These are phyloP conservation scores for Anisodus tanguticus DNA, from an alignment of 257 asterid species.

Conservation along the genomic window DNA sequence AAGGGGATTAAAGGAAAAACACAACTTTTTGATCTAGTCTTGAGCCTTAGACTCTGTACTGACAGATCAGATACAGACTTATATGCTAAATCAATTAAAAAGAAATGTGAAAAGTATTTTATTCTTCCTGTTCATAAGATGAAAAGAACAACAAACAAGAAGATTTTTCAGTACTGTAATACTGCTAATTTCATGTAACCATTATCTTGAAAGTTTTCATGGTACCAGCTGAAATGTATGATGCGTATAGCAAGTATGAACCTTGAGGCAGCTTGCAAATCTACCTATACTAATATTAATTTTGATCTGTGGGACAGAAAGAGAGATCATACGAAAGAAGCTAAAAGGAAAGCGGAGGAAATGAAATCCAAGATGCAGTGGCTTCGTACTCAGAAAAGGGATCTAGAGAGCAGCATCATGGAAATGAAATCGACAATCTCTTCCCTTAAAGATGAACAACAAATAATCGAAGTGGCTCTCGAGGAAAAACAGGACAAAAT, in stretches of 20 bases:
- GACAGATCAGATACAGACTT: not conserved
- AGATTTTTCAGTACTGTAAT: not conserved
- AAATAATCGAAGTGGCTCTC: slow-evolving; percentile 45
- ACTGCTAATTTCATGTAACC: not conserved
- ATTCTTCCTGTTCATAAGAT: not conserved
- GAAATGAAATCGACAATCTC: slow-evolving; percentile 71
- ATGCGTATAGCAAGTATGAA: not conserved
- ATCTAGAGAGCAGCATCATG: slow-evolving; percentile 45
- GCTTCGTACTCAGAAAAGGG: slow-evolving; percentile 55
- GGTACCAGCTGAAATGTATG: not conserved
- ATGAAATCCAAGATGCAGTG: slow-evolving; percentile 52
- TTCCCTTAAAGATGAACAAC: slow-evolving; percentile 66
- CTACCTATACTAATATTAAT: not conserved
- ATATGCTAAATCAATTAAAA: not conserved
- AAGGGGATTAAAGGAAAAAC: not conserved
- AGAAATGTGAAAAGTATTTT: not conserved
- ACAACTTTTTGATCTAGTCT: not conserved
- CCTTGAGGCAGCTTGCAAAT: not conserved
- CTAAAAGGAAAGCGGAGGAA: slow-evolving; percentile 56
- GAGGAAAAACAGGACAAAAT: slow-evolving; percentile 63
- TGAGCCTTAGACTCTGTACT: not conserved
- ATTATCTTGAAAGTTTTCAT: not conserved
- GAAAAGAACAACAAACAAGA: not conserved
- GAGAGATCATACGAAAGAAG: slow-evolving; percentile 55
- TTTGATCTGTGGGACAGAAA: slow-evolving; percentile 46